phyloP scores from a whole-genome alignment of 768 basidiomycete genomes.

The Chiua virens region DNA sequence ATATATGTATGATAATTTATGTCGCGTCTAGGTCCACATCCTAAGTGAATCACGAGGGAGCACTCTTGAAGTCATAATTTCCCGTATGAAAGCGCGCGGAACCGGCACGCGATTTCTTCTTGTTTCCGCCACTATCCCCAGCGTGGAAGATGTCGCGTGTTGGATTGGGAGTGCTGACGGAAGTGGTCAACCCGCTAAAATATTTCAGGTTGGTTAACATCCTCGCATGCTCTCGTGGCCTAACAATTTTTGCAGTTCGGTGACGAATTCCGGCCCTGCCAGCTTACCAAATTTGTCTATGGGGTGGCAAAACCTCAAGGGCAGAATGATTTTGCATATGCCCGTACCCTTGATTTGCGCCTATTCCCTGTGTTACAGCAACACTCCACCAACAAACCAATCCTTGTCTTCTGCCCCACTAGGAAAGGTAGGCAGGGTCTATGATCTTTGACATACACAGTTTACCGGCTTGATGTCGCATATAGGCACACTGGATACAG shows the following conservation, averaged over 20 bases:
- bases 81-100: constrained; percentile 84
- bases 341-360: no score
- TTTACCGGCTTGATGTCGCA: no score
- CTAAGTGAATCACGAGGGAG: constrained; percentile 89
- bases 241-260: constrained; percentile 63
- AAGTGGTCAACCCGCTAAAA: constrained; percentile 46
- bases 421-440: constrained; percentile 85
- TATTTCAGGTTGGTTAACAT: constrained; percentile 57
- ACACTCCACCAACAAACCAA: constrained; percentile 78
- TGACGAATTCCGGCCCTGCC: constrained; percentile 88
- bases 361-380: constrained; percentile 69
- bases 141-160: constrained; percentile 82
- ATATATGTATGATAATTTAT: neutral
- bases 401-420: constrained; percentile 88
- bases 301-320: no score
- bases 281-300: constrained; percentile 69
- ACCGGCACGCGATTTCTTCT: constrained; percentile 77
- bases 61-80: constrained; percentile 91
- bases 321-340: no score
- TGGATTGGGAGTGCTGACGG: constrained; percentile 68
- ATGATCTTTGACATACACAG: no score
- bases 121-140: constrained; percentile 92
- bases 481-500: no score
- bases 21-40: constrained; percentile 71
- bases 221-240: neutral